Evolutionary conservation across 257 asterid genomes (phyloP).

Genomic region (Asclepias syriaca): DNA sequence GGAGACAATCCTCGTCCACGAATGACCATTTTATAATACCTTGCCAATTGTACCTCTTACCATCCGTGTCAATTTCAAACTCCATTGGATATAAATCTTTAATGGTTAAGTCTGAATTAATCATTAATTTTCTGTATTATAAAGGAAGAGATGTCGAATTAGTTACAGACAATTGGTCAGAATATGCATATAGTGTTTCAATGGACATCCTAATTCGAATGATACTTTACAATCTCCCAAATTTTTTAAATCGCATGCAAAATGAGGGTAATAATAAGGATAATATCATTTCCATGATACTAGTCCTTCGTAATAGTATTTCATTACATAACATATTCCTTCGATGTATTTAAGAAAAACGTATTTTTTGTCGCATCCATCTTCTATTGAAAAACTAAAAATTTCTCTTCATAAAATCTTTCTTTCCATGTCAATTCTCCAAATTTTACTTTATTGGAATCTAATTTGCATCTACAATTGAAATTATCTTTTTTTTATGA

Average conservation of each 20-base stretch:
- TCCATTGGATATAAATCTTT: slow-evolving; percentile 37
- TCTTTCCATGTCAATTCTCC: slow-evolving; percentile 60
- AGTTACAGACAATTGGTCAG: slow-evolving; percentile 89
- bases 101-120: slow-evolving; percentile 79
- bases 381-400: slow-evolving; percentile 33
- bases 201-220: slow-evolving; percentile 76
- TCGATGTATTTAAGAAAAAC: slow-evolving; percentile 55
- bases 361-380: slow-evolving; percentile 24
- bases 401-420: slow-evolving; percentile 50
- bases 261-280: slow-evolving; percentile 68
- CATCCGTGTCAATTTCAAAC: too few relatives aligned
- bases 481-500: not conserved
- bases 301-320: slow-evolving; percentile 81
- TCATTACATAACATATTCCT: slow-evolving; percentile 68
- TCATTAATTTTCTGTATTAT: slow-evolving; percentile 75
- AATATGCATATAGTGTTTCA: slow-evolving; percentile 84
- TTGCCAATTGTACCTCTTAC: too few relatives aligned
- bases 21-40: too few relatives aligned
- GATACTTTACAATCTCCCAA: slow-evolving; percentile 45
- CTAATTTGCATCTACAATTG: not conserved
- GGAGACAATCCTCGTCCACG: too few relatives aligned
- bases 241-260: slow-evolving; percentile 50
- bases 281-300: slow-evolving; percentile 80
- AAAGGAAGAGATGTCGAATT: slow-evolving; percentile 79
- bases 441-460: slow-evolving; percentile 44